Conservation (phyloP, 345 rosid genomes). For the Stellera chamaejasme region DNA sequence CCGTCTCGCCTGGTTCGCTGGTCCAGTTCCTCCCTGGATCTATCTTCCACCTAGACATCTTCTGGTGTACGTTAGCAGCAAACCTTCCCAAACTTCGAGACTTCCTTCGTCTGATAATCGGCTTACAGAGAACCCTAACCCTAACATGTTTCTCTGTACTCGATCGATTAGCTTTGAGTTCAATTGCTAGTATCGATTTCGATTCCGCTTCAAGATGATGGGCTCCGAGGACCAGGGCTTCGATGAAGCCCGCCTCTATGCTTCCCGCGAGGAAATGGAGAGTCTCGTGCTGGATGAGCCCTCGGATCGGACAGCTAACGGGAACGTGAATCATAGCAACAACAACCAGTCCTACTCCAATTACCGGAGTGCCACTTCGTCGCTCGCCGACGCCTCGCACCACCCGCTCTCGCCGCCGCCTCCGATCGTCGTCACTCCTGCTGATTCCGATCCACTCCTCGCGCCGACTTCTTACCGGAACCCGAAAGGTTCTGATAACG, state of each 20-base stretch:
- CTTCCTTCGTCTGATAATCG: no score
- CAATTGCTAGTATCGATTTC: no score
- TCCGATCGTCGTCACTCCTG: constrained; percentile 31
- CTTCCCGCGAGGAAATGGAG: constrained; percentile 68
- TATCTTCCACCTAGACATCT: no score
- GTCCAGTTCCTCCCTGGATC: no score
- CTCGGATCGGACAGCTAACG: constrained; percentile 12
- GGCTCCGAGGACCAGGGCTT: constrained; percentile 64
- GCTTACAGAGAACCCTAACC: no score
- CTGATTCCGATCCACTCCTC: constrained; percentile 77
- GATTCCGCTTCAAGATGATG: constrained; percentile 46
- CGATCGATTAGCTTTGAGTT: no score
- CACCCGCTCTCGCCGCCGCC: constrained; percentile 41
- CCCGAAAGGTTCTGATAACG: constrained; percentile 26
- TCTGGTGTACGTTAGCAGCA: no score
- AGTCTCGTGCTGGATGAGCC: constrained; percentile 50
- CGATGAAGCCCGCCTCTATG: constrained; percentile 43
- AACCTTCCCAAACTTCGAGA: no score
- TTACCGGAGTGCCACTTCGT: constrained; percentile 60
- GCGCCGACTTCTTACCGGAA: constrained; percentile 33
- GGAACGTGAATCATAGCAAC: constrained; percentile 1
- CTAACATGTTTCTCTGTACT: no score
- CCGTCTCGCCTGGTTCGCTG: no score
- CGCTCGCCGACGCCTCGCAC: constrained; percentile 35
- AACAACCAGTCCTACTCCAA: constrained; percentile 27